Evolutionary conservation across 805 yeast species (phyloP), one percentile per base, ranked within the genome.

Genomic region (Suhomyces kilbournensis): DNA sequence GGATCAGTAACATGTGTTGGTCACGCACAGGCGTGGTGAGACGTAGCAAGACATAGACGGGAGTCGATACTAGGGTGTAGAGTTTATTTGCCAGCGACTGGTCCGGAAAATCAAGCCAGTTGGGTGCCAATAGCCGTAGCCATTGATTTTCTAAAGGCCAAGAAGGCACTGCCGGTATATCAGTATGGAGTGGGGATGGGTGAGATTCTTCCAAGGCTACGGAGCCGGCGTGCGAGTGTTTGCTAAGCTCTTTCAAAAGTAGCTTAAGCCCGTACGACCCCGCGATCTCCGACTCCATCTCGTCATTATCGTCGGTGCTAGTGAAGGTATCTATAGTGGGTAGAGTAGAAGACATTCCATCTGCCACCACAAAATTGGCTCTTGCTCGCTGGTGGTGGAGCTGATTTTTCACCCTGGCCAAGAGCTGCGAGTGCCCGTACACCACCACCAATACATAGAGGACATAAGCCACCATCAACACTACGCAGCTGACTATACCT

Each of bases 381-480:
- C 75, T 53, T 7, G 68, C 56, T 34, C 71, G 53, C 34, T 57
- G 61, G 15, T 66, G 61, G 26, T 60, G 46, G 45, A 62, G 26
- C 23, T 52, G 43, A 15, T 53, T 55, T 10, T 51, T 49, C 4
- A 60, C 51, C 39, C 50, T 51, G 7, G 51, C 40, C 45, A 61
- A 62, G 32, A 57, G 49, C 2, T 51, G 22, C 2, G 70, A 61
- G 52, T 68, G 71, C 12, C 49, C 51, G 14, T 60, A 50, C 20
- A 54, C 49, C 28, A 66, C 84, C 54, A 67, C 70, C 0, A 71
- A 51, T 3, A 89, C 89, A 61, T 90, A 92, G 0, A 63, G 53
- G 1, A 79, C 54, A 63, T 92, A 91, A 6, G 83, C 62, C 0
- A 65, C 52, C 7, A 87, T 71, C 80, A 92, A 78, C 7, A 76